Base-by-base conservation (phyloP, 2,329 filamentous ascomycete species). In the Calonectria crousiana region DNA sequence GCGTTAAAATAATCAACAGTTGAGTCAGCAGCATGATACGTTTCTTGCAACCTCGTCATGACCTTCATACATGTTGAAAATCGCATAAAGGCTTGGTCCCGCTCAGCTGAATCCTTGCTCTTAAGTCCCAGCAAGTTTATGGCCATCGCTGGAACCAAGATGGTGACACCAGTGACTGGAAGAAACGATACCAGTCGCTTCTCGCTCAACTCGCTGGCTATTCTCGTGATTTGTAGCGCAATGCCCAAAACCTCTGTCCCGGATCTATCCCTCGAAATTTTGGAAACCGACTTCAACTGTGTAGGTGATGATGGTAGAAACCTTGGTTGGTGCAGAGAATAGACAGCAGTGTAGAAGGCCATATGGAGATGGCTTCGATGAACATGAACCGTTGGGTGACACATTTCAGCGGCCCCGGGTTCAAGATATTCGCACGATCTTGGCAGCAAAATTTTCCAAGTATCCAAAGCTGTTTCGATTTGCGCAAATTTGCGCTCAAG, bases 121-220 rank as follows among this genome's bases (percentile, higher is more conserved):
- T 62, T 62, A 5, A 62, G 56, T 23, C 56, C 38, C 28, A 62
- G 56, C 36, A 62, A 3, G 36, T 62, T 62, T 13, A 62, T 62
- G n/a, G 56, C 56, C 56, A 62, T 62, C 3, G 56, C 56, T 8
- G 56, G 56, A 18, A 62, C 56, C 8, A 62, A 38, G n/a, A 62
- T 62, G 13, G 56, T 62, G 56, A 62, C 56, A 28, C 56, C 56
- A 20, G 56, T 62, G 2, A 62, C 56, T 6, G 56, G 56, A 10
- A 62, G 56, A 36, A 62, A 62, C 26, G 56, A 62, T 13, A 62
- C 56, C n/a, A 62, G 36, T 18, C 38, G 56, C 56, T 62, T 62
- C 8, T 62, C 56, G 3, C 56, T 38, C 23, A 62, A 23, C 32
- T 62, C 56, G 56, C 56, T 62, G 2, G 56, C 56, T 62, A 62